phyloP scores from a whole-genome alignment of 1,284 basidiomycete species.

The Ceratobasidium sp. region DNA sequence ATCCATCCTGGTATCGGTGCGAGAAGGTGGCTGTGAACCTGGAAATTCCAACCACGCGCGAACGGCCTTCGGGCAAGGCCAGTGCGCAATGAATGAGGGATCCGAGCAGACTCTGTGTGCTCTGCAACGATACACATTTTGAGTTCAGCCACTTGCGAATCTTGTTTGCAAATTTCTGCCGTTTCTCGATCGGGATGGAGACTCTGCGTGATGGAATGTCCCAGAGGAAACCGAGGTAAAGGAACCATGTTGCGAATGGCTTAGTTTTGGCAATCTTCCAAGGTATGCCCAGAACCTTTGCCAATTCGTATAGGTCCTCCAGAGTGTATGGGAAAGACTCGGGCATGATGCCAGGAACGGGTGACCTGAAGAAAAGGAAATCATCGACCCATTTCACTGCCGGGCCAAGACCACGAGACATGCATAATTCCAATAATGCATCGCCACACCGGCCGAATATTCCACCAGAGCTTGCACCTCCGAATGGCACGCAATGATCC shows the following conservation, averaged over 20 bases:
- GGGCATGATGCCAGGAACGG: not conserved
- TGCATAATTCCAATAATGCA: constrained; percentile 55
- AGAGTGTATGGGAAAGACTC: constrained; percentile 49
- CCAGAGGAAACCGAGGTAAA: constrained; percentile 36
- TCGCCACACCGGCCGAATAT: constrained; percentile 55
- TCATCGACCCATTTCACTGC: constrained; percentile 62
- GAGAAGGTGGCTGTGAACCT: constrained; percentile 18
- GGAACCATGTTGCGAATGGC: not conserved
- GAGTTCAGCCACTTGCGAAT: not conserved
- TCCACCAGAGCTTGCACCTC: constrained; percentile 54
- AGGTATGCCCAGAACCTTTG: constrained; percentile 50
- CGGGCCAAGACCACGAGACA: constrained; percentile 55
- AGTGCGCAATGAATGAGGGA: constrained; percentile 38
- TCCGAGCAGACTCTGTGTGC: constrained; percentile 13
- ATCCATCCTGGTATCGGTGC: not conserved
- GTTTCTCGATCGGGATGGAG: constrained; percentile 35
- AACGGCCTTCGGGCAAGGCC: constrained; percentile 22
- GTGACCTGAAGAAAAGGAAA: constrained; percentile 58
- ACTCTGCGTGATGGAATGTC: constrained; percentile 8
- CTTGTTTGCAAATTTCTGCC: constrained; percentile 3
- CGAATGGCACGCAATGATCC: constrained; percentile 57
- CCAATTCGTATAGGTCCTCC: constrained; percentile 69
- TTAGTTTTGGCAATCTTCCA: constrained; percentile 37
- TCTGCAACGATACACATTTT: not conserved
- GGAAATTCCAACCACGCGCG: not conserved